Evolutionary conservation across 768 basidiomycete genomes (phyloP).

Genomic region (Boletus insuetus): DNA sequence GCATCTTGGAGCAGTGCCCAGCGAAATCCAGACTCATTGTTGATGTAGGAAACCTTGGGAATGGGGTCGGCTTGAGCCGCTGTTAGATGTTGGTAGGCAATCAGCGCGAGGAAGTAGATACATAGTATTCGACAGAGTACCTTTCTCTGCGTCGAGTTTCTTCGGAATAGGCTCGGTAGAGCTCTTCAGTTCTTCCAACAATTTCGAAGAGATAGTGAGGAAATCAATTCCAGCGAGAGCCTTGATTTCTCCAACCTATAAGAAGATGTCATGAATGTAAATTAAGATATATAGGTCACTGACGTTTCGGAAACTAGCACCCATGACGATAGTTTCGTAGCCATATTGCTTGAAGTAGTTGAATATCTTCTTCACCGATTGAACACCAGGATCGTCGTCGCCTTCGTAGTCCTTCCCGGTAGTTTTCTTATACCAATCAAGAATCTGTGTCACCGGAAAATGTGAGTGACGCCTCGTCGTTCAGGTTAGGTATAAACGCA

Average conservation of each 20-base stretch:
- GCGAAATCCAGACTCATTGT: conserved; percentile 92
- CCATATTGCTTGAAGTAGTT: conserved; percentile 98
- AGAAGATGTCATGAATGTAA: neutral
- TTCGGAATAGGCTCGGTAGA: conserved; percentile 71
- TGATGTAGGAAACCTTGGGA: conserved; percentile 75
- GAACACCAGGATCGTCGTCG: conserved; percentile 91
- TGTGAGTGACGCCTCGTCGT: no score
- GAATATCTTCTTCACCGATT: conserved; percentile 93
- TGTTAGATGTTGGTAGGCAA: no score
- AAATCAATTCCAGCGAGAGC: conserved; percentile 93
- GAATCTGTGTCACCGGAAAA: conserved; percentile 54
- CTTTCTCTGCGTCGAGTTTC: conserved; percentile 68
- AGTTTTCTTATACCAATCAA: conserved; percentile 96
- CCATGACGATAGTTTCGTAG: conserved; percentile 99
- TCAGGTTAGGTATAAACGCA: no score
- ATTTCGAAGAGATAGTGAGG: conserved; percentile 86
- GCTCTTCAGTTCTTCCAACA: conserved; percentile 86
- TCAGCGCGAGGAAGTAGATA: neutral
- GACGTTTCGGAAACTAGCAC: conserved; percentile 97
- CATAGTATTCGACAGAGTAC: conserved; percentile 26
- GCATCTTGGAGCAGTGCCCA: conserved; percentile 86
- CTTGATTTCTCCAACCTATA: conserved; percentile 86
- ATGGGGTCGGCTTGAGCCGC: conserved; percentile 57
- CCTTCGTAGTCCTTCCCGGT: conserved; percentile 84
- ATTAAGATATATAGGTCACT: conserved; percentile 23